These are phyloP conservation scores for Solanum piurae DNA, from an alignment of 257 asterid genomes.

Conservation along the genomic window DNA sequence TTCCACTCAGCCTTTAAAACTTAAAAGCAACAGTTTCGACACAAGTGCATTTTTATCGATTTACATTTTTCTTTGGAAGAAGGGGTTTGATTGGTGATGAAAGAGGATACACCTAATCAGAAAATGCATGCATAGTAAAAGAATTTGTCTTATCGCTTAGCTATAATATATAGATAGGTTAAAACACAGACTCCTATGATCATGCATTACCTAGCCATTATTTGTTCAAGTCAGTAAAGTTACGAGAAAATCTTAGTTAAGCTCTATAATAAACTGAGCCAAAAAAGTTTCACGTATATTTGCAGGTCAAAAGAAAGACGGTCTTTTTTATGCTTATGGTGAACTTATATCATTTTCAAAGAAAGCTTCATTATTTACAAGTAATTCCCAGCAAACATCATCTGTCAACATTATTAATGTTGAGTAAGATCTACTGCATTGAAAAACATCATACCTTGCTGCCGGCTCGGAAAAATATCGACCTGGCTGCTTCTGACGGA, in stretches of 20 bases:
- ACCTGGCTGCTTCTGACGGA: constrained; percentile 61
- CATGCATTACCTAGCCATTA: not conserved
- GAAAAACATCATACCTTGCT: constrained; percentile 40
- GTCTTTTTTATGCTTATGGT: not conserved
- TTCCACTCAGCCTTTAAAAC: not conserved
- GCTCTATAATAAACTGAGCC: not conserved
- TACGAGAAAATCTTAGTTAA: not conserved
- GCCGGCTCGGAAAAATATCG: constrained; percentile 53
- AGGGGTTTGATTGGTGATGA: not conserved
- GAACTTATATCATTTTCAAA: not conserved
- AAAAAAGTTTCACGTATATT: not conserved
- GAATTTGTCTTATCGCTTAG: not conserved
- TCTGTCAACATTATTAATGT: not conserved
- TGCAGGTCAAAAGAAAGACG: not conserved
- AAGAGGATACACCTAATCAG: not conserved
- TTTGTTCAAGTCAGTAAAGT: not conserved
- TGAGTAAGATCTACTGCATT: not conserved
- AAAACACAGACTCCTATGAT: not conserved
- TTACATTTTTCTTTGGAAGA: not conserved
- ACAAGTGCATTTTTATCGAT: not conserved
- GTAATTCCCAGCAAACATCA: not conserved
- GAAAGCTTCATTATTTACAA: not conserved
- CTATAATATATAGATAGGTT: not conserved
- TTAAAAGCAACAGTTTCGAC: not conserved
- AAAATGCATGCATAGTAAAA: not conserved